A percentile compares a stretch with the other conserved stretches of the same genome.
These are phyloP conservation scores for Ogataea dorogensis DNA, from an alignment of 805 yeast species.

Conservation along the genomic window DNA sequence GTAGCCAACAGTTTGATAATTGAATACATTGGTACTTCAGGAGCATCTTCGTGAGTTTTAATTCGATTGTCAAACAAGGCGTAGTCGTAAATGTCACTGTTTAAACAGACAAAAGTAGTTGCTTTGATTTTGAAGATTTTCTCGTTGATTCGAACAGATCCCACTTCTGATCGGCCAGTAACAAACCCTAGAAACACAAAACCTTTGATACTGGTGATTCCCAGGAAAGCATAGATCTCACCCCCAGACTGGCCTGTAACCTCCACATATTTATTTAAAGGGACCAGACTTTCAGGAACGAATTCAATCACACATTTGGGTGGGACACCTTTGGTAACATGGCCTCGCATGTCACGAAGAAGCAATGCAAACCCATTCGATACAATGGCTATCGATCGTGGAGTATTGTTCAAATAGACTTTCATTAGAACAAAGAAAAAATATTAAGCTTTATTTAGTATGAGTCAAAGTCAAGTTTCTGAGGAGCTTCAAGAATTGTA, in stretches of 20 bases:
- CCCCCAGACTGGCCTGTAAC: conserved; percentile 26
- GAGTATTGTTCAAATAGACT: conserved; percentile 58
- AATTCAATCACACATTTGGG: conserved; percentile 53
- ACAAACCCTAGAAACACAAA: conserved; percentile 57
- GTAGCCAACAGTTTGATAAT: conserved; percentile 43
- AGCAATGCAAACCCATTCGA: conserved; percentile 58
- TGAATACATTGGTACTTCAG: conserved; percentile 41
- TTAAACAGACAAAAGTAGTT: conserved; percentile 65
- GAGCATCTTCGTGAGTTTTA: conserved; percentile 20
- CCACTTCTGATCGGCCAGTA: conserved; percentile 53
- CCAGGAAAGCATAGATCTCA: conserved; percentile 52
- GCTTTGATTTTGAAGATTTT: conserved; percentile 52
- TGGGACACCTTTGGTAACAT: conserved; percentile 24
- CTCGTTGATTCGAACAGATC: conserved; percentile 56
- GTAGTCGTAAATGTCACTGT: conserved; percentile 53
- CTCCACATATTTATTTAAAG: conserved; percentile 42
- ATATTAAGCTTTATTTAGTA: not conserved
- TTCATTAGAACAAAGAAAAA: conserved; percentile 42
- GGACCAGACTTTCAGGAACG: conserved; percentile 41
- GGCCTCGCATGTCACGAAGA: conserved; percentile 45
- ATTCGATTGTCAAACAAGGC: conserved; percentile 18
- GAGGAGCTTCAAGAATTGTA: conserved; percentile 48
- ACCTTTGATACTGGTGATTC: conserved; percentile 55
- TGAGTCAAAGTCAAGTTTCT: conserved; percentile 10
- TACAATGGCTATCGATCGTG: conserved; percentile 68